Base-by-base conservation (phyloP, 352 stramenopile genomes). In the Peronospora farinosa region DNA sequence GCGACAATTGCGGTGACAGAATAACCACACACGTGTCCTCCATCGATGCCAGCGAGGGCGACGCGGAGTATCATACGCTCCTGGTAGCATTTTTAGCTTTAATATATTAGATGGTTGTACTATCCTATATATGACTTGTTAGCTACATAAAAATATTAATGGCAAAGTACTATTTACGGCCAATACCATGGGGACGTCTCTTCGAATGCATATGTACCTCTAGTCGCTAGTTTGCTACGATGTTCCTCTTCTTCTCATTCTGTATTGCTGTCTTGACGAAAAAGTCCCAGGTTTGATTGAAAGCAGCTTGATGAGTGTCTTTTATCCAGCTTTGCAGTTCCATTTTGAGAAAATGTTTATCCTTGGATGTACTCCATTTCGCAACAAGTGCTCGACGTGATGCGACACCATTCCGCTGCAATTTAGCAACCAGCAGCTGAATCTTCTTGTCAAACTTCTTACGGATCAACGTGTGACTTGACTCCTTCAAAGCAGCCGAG, bases 361-460 rank as follows among this genome's bases (percentile, higher is more conserved):
- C 59, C 16, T 78, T 63, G 0, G 51, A 41, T 9, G 47, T 15
- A 23, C 57, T 60, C 78, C 78, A 88, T 23, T 69, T 66, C 4
- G 48, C 58, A 0, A 74, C 54, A 8, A 86, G 69, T 23, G 66
- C 40, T 13, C 47, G 43, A 7, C 72, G 66, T 13, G 66, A 79
- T 3, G 67, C 75, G 28, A 88, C 72, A 7, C 44, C 27, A 11
- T 59, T 46, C 16, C 63, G 60, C 51, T 87, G 72, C n/a, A 92
- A 55, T 38, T 77, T 80, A 3, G 63, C 43, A 7, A 90, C 78
- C 13, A 92, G 69, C 25, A 88, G 38, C 47, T 90, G 81, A 57
- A 90, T 90, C 63, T 88, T 88, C 61, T 79, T 86, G 72, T 92
- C 81, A 41, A 92, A 92, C 44, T 88, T 88, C 54, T 90, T 88